Percentiles rank a stretch among this genome's conserved stretches.
Evolutionary conservation across 2,329 filamentous ascomycete genomes (phyloP).

Genomic region (Talaromyces pinophilus): DNA sequence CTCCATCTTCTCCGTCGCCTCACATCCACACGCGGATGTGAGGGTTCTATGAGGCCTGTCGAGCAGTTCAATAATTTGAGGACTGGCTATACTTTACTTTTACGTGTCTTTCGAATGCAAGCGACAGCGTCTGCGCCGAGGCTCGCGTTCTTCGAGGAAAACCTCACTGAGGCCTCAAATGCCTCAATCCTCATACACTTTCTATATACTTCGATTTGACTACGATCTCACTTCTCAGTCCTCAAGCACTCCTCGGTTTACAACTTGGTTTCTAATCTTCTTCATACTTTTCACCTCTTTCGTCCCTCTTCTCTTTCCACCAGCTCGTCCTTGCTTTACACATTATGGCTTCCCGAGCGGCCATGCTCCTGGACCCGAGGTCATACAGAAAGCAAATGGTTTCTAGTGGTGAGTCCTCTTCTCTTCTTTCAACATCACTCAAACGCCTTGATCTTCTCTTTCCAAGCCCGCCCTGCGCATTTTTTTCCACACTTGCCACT

Average conservation of each 20-base stretch:
- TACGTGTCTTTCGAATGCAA: slow-evolving; percentile 17
- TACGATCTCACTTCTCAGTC: neutral
- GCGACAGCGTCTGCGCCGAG: slow-evolving; percentile 13
- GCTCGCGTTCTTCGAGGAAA: slow-evolving; percentile 18
- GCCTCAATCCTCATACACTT: neutral
- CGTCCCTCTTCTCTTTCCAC: neutral
- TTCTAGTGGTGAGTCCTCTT: slow-evolving; percentile 37
- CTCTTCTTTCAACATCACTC: neutral
- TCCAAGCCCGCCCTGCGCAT: neutral
- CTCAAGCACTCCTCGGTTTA: neutral
- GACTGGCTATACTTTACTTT: neutral
- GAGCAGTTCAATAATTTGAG: neutral
- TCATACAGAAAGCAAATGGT: slow-evolving; percentile 39
- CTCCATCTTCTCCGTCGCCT: slow-evolving; percentile 16
- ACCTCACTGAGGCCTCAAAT: slow-evolving; percentile 18
- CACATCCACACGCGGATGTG: slow-evolving; percentile 25
- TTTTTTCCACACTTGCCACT: neutral
- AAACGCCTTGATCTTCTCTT: neutral
- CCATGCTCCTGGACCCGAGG: slow-evolving; percentile 48
- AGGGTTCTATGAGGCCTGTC: slow-evolving; percentile 16
- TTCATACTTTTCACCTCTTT: neutral
- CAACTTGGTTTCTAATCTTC: neutral
- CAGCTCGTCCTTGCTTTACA: neutral
- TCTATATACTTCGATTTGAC: slow-evolving; percentile 7
- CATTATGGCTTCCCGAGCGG: slow-evolving; percentile 43